These are phyloP conservation scores for Leishmania tarentolae DNA, from an alignment of 208 protist genomes.

Conservation along the genomic window DNA sequence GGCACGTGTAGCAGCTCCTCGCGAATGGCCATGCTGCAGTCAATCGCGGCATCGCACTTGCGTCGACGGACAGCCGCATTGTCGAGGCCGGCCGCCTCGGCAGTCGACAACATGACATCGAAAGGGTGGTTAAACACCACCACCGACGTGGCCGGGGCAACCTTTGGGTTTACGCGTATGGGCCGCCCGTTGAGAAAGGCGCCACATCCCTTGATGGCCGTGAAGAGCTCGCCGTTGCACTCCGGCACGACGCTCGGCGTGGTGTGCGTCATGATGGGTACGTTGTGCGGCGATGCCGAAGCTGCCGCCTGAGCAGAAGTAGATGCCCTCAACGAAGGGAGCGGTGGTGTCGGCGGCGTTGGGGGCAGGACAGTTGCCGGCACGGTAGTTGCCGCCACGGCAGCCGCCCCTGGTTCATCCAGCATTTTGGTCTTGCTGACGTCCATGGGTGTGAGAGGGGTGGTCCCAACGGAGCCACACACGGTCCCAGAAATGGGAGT, in stretches of 20 bases:
- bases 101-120: conserved; percentile 25
- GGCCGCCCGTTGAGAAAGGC: conserved; percentile 61
- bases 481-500: background rate
- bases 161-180: conserved; percentile 32
- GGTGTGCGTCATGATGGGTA: conserved; percentile 5
- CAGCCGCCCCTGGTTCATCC: background rate
- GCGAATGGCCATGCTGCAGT: conserved; percentile 39
- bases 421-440: conserved; percentile 9
- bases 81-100: conserved; percentile 12
- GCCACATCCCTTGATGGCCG: conserved; percentile 65
- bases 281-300: background rate
- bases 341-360: background rate
- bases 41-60: conserved; percentile 40
- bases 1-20: conserved; percentile 27
- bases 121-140: conserved; percentile 56
- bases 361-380: background rate
- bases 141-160: conserved; percentile 29
- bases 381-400: background rate
- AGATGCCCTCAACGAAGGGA: background rate
- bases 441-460: background rate
- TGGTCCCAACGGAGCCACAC: background rate
- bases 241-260: conserved; percentile 26
- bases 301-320: background rate
- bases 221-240: conserved; percentile 68
- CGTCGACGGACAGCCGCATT: conserved; percentile 6